Evolutionary conservation across 768 basidiomycete genomes (phyloP).

Genomic region (Inosperma sp.): DNA sequence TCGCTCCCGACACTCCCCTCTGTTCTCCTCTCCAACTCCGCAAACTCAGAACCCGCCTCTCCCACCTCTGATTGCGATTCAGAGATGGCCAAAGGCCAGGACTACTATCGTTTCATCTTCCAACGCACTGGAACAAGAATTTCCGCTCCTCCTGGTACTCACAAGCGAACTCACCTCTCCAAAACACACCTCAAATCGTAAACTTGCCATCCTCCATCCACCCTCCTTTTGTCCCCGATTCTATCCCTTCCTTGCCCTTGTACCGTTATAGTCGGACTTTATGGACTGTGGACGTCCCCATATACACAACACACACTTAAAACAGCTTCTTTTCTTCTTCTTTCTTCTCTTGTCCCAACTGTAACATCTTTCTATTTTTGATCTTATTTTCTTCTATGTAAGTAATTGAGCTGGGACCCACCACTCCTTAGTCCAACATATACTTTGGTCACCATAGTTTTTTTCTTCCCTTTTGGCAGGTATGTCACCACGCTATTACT

Average conservation of each 20-base stretch:
- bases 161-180: not conserved
- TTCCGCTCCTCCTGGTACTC: conserved; percentile 30
- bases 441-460: not conserved
- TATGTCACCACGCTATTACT: not conserved
- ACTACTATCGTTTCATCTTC: conserved; percentile 28
- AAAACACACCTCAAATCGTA: not conserved
- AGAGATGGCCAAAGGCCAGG: conserved; percentile 26
- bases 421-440: not conserved
- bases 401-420: not conserved
- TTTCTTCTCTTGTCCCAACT: too few species aligned
- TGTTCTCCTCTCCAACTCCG: conserved; percentile 43
- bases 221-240: too few species aligned
- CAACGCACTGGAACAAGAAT: conserved; percentile 43
- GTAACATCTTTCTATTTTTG: not conserved
- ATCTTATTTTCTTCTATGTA: not conserved
- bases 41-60: conserved; percentile 40
- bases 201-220: not conserved
- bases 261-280: too few species aligned
- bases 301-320: too few species aligned
- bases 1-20: conserved; percentile 66
- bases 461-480: not conserved
- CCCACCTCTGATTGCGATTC: conserved; percentile 34
- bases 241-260: too few species aligned
- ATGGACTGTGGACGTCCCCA: too few species aligned
- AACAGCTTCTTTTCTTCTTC: too few species aligned